These are phyloP conservation scores for Pseudocercospora fijiensis DNA, from an alignment of 2,329 filamentous ascomycete species.

Conservation along the genomic window DNA sequence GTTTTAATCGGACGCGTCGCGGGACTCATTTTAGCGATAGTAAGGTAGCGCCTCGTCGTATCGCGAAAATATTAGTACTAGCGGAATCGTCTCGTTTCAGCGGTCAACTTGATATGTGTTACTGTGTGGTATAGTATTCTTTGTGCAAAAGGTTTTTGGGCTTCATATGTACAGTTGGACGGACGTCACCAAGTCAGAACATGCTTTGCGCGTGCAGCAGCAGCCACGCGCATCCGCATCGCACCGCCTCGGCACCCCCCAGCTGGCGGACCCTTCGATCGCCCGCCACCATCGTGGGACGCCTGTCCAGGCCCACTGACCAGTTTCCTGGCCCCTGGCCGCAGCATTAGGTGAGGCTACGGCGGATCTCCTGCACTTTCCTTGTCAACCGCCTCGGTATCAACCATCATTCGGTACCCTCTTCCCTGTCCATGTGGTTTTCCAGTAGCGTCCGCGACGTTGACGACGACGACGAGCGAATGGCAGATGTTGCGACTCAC, in stretches of 20 bases:
- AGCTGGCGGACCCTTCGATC: not conserved
- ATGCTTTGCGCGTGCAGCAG: conserved; percentile 1
- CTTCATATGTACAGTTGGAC: too few species aligned
- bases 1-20: too few species aligned
- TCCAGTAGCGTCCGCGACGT: not conserved
- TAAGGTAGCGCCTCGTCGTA: too few species aligned
- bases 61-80: too few species aligned
- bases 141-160: too few species aligned
- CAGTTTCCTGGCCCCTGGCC: not conserved
- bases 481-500: conserved; percentile 1
- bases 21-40: too few species aligned
- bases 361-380: not conserved
- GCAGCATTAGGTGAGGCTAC: not conserved
- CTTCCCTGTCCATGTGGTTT: conserved; percentile 1
- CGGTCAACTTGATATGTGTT: too few species aligned
- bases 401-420: conserved; percentile 2
- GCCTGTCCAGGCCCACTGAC: not conserved
- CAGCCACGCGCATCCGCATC: conserved; percentile 3
- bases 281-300: not conserved
- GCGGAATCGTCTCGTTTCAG: too few species aligned
- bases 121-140: too few species aligned
- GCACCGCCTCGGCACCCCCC: not conserved
- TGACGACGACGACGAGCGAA: not conserved
- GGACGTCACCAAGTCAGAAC: not conserved
- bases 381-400: not conserved